Evolutionary conservation across 208 protist species (phyloP), one percentile per base, ranked within the genome.

Genomic region (Wallacemonas sp.): DNA sequence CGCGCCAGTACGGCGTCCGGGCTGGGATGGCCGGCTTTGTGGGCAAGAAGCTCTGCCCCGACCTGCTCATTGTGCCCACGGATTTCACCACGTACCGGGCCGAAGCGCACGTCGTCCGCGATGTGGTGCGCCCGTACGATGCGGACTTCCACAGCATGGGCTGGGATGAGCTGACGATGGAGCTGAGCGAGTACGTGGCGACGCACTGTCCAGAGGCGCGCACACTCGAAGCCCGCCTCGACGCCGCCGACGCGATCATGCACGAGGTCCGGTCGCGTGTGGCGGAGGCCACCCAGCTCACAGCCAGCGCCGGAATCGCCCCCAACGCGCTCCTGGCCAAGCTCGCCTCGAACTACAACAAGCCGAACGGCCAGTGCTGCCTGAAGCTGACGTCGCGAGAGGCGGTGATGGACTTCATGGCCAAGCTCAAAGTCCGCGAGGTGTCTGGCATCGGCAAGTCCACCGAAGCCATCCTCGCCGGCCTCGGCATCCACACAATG

Each of bases 21-120:
- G 87, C 86, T n/a, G 97, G 96, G 8, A 99, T 99, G 97, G 94
- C 97, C 0, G 97, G 97, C 24, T 98, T 96, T 74, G 97, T 98
- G 63, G 95, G 82, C 30, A 62, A 76, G 49, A 84, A 90, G 57
- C 81, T 98, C 16, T 98, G 95, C 67, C 92, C 90, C 5, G 74
- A 90, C 16, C 74, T 98, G 19, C 79, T 90, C 34, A 94, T 98
- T 55, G 88, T 98, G 16, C 79, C 78, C 21, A 76, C 68, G 11
- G 77, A 95, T 72, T 95, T 97, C 66, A 60, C 72, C 5, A 72
- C 87, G 44, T 97, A 97, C 80, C 70, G 74, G 46, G 76, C 74
- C 17, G 83, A 90, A 58, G 83, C 84, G 0, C 78, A 79, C 17
- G 66, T 72, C 8, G 79, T 96, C 30, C 82, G 89, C 61, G 73